Evolutionary conservation across 257 asterid species (phyloP).

Genomic region (Coffea canephora): DNA sequence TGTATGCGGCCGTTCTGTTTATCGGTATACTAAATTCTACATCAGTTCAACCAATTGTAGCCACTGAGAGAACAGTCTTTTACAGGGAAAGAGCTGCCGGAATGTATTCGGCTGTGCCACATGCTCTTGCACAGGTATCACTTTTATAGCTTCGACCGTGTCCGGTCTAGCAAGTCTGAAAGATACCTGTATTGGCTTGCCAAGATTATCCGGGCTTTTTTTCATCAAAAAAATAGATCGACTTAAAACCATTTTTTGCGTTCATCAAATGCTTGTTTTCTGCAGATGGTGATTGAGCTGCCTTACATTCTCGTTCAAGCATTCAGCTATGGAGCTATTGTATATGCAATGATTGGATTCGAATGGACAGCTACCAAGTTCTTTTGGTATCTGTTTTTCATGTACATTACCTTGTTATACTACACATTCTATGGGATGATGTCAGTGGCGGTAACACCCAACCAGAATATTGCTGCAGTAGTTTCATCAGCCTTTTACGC

Average conservation of each 20-base stretch:
- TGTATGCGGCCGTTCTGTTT: constrained; percentile 69
- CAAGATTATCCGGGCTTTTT: background rate
- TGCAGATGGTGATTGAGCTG: constrained; percentile 59
- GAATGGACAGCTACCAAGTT: constrained; percentile 66
- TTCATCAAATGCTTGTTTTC: background rate
- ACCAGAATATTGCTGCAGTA: constrained; percentile 12
- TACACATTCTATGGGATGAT: constrained; percentile 21
- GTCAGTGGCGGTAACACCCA: constrained; percentile 20
- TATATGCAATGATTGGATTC: constrained; percentile 80
- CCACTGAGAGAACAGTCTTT: constrained; percentile 73
- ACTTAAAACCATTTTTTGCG: background rate
- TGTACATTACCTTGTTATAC: constrained; percentile 61
- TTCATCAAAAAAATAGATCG: too few relatives aligned
- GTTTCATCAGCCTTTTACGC: constrained; percentile 16
- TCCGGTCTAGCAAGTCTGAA: too few relatives aligned
- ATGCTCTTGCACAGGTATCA: constrained; percentile 74
- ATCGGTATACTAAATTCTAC: constrained; percentile 67
- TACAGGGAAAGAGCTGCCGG: constrained; percentile 93
- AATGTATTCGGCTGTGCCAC: constrained; percentile 81
- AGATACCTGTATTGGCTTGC: too few relatives aligned
- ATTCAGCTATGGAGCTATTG: constrained; percentile 54
- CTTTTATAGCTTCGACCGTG: too few relatives aligned
- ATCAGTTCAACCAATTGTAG: constrained; percentile 78
- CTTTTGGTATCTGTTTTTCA: constrained; percentile 74
- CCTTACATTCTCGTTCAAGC: constrained; percentile 67